Evolutionary conservation across 2,329 filamentous ascomycete species (phyloP).

Genomic region (Dendryphion nanum): DNA sequence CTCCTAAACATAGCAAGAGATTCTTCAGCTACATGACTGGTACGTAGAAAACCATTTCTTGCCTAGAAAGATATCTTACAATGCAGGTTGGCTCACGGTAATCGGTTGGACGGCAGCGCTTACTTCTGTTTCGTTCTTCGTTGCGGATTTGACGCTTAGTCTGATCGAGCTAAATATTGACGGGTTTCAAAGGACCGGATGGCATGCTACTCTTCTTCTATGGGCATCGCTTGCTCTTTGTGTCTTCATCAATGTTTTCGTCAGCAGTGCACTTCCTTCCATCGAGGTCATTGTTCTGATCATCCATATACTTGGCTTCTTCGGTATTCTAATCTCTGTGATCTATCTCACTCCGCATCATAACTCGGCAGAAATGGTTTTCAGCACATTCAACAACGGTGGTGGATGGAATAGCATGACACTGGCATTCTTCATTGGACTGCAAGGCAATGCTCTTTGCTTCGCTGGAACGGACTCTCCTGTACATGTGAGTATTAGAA

Average conservation of each 20-base stretch:
- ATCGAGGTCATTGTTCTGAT: slow-evolving; percentile 51
- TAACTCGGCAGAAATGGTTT: slow-evolving; percentile 40
- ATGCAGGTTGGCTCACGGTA: slow-evolving; percentile 47
- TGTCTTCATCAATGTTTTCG: slow-evolving; percentile 48
- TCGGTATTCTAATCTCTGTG: slow-evolving; percentile 49
- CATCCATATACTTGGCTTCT: slow-evolving; percentile 53
- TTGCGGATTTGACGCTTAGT: slow-evolving; percentile 32
- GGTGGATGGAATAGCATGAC: slow-evolving; percentile 46
- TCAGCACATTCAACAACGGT: slow-evolving; percentile 48
- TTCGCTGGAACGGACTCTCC: slow-evolving; percentile 39
- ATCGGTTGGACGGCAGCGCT: slow-evolving; percentile 44
- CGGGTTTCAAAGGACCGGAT: slow-evolving; percentile 40
- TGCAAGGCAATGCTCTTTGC: slow-evolving; percentile 39
- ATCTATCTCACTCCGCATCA: slow-evolving; percentile 39
- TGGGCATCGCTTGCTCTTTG: slow-evolving; percentile 45
- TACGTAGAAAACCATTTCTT: no score
- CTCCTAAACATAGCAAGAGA: slow-evolving; percentile 41
- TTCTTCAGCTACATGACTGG: slow-evolving; percentile 47
- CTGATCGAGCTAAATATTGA: slow-evolving; percentile 39
- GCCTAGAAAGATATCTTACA: no score
- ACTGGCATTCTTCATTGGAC: slow-evolving; percentile 46
- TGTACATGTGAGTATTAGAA: slow-evolving; percentile 31
- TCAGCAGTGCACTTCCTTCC: slow-evolving; percentile 47
- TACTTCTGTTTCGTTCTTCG: slow-evolving; percentile 37
- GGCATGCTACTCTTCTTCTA: slow-evolving; percentile 53